phyloP scores from a whole-genome alignment of 352 stramenopile species.

The Pseudoperonospora humuli region DNA sequence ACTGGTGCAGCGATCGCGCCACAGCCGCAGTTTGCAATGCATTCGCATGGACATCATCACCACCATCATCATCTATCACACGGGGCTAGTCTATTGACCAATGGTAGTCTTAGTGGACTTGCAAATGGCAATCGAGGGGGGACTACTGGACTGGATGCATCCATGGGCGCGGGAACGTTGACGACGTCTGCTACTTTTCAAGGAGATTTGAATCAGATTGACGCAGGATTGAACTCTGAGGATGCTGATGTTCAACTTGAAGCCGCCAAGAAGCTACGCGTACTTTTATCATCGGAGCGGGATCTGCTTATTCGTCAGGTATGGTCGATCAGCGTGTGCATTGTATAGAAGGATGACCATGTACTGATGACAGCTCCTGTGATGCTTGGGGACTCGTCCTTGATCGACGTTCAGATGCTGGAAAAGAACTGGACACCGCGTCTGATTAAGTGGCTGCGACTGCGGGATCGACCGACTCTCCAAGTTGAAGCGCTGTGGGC shows the following conservation, averaged over 20 bases:
- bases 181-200: conserved; percentile 59
- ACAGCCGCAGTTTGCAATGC: conserved; percentile 44
- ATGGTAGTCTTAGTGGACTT: conserved; percentile 37
- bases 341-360: neutral
- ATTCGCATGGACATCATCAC: conserved; percentile 40
- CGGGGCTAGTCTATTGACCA: conserved; percentile 34
- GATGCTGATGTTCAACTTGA: conserved; percentile 77
- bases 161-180: conserved; percentile 18
- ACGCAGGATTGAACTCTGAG: conserved; percentile 71
- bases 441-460: conserved; percentile 77
- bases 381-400: neutral
- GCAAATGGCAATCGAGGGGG: conserved; percentile 14
- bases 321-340: neutral
- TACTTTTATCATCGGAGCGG: conserved; percentile 73
- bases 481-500: conserved; percentile 93
- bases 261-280: conserved; percentile 82
- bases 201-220: conserved; percentile 77
- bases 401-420: conserved; percentile 51
- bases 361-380: conserved; percentile 7
- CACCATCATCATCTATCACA: conserved; percentile 49
- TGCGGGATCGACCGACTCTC: conserved; percentile 70
- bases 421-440: conserved; percentile 86
- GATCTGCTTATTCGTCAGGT: conserved; percentile 84
- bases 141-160: conserved; percentile 29
- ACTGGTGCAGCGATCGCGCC: conserved; percentile 13